A percentile compares a stretch with the other conserved stretches of the same genome.
Conservation (phyloP, 1,284 basidiomycete genomes). For the Pterula multifida region DNA sequence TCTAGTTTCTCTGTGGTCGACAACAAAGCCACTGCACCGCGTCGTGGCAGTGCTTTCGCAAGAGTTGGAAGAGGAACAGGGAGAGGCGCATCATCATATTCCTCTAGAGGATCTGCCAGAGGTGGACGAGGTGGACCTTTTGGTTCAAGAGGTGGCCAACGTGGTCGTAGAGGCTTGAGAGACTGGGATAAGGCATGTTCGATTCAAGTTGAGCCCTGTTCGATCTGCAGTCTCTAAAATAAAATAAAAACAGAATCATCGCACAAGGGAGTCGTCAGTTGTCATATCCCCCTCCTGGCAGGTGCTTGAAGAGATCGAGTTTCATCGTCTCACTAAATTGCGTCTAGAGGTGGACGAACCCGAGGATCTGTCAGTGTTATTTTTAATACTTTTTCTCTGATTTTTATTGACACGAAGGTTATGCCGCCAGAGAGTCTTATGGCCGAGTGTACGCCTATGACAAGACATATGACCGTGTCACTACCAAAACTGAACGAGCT, state of each 20-base stretch:
- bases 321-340: slow-evolving; percentile 85
- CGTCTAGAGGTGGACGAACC: slow-evolving; percentile 86
- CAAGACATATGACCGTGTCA: slow-evolving; percentile 91
- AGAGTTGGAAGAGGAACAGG: slow-evolving; percentile 41
- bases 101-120: slow-evolving; percentile 31
- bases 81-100: slow-evolving; percentile 32
- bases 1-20: slow-evolving; percentile 96
- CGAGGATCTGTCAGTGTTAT: slow-evolving; percentile 64
- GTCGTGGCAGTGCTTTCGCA: slow-evolving; percentile 49
- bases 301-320: slow-evolving; percentile 96
- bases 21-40: slow-evolving; percentile 58
- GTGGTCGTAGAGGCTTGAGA: slow-evolving; percentile 74
- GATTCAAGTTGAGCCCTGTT: slow-evolving; percentile 2
- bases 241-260: slow-evolving; percentile 78
- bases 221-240: slow-evolving; percentile 4
- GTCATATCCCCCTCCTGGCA: slow-evolving; percentile 88
- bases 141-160: slow-evolving; percentile 23
- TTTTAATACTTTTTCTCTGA: slow-evolving; percentile 5
- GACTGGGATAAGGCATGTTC: slow-evolving; percentile 84
- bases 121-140: slow-evolving; percentile 35
- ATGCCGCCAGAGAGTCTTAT: slow-evolving; percentile 56
- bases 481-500: slow-evolving; percentile 84
- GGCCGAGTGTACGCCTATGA: slow-evolving; percentile 92
- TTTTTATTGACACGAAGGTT: slow-evolving; percentile 7
- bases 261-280: slow-evolving; percentile 89